Percentiles rank a stretch among this genome's conserved stretches.
Conservation (phyloP, 2,329 filamentous ascomycete species). For the Biscogniauxia marginata region DNA sequence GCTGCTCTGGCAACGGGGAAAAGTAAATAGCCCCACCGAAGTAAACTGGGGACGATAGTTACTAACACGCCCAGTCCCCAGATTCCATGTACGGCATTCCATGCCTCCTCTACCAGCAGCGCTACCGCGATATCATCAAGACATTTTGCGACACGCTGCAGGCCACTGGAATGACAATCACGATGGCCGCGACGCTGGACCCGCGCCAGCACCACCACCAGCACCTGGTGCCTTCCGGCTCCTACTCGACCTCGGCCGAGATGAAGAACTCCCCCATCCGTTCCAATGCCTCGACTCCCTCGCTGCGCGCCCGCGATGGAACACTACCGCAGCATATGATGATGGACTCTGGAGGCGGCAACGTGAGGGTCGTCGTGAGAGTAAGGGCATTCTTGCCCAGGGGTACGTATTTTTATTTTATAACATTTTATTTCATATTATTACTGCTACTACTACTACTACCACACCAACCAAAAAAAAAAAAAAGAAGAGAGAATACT, state of each 20-base stretch:
- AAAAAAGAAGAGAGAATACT: neutral
- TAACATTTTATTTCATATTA: conserved; percentile 9
- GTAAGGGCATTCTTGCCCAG: conserved; percentile 76
- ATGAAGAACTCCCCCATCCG: conserved; percentile 33
- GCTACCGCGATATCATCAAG: conserved; percentile 24
- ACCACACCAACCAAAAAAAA: too few relatives aligned
- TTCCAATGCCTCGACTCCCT: conserved; percentile 77
- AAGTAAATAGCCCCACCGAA: conserved; percentile 24
- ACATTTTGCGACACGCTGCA: conserved; percentile 18
- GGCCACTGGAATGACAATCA: conserved; percentile 33
- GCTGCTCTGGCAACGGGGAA: conserved; percentile 19
- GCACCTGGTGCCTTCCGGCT: neutral
- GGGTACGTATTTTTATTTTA: conserved; percentile 50
- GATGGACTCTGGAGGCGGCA: conserved; percentile 64
- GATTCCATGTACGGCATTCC: conserved; percentile 26
- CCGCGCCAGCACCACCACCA: conserved; percentile 36
- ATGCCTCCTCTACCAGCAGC: conserved; percentile 20
- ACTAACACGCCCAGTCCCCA: neutral
- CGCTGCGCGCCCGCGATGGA: conserved; percentile 70
- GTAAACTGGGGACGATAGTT: neutral
- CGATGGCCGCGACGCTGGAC: conserved; percentile 30
- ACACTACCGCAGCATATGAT: conserved; percentile 56
- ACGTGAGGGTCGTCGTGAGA: conserved; percentile 79
- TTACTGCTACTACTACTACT: too few relatives aligned
- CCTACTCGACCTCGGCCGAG: conserved; percentile 13